Base-by-base conservation (phyloP, 768 basidiomycete genomes). In the Xerocomus potaroensis region DNA sequence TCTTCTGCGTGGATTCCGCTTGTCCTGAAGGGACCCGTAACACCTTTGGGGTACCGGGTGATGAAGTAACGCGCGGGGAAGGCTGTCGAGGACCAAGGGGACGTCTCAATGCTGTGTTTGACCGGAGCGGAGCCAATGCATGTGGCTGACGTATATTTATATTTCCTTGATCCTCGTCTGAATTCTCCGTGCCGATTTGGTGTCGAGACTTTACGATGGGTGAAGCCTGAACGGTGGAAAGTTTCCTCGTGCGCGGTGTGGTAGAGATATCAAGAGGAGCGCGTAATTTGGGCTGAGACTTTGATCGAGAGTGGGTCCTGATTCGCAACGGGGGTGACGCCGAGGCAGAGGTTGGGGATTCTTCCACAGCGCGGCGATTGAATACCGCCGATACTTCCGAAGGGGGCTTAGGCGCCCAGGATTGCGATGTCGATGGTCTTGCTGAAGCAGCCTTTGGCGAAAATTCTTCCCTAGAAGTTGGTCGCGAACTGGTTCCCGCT, bases 251-350 rank as follows among this genome's bases (percentile, higher is more conserved):
- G 31, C 39, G 55, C 29, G 32, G 34, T 0, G n/a, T 45, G 15
- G 48, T 37, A 10, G 49, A 33, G 9, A 46, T 33, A 24, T 32
- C 51, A 21, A 46, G 30, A 4, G 55, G 46, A n/a, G 44, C 16
- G 3, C 45, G 51, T 21, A 69, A 46, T 54, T 62, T 71, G 3
- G 71, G 68, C 43, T 72, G 71, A 3, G 70, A 73, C 40, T 45
- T 54, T 5, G 69, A 66, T 18, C 67, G 60, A 22, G 61, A 54
- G 11, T 66, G 54, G 4, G 41, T 48, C 18, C 55, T 49, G 2
- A 46, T 12, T 16, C 47, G 49, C 15, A 37, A 38, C 2, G 11
- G 34, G 9, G 32, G 19, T 2, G 53, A 48, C 5, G 26, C 14
- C 4, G 42, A 29, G 11, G 22, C 14, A 27, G 45, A 18, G 26